These are phyloP conservation scores for Cercospora beticola DNA, from an alignment of 2,329 filamentous ascomycete genomes.

Conservation along the genomic window DNA sequence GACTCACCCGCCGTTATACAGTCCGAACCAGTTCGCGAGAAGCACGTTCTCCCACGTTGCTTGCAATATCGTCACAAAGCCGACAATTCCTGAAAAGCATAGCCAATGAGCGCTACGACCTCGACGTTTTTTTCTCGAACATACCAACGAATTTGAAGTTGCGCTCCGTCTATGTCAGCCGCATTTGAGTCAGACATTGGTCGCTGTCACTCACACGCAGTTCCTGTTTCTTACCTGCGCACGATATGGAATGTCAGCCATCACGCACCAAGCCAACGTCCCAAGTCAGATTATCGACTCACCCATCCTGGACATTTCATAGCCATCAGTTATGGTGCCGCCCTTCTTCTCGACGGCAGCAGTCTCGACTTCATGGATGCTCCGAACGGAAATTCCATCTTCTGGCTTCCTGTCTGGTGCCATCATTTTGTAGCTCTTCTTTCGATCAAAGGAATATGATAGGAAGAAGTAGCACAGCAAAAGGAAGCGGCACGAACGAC, in stretches of 20 bases:
- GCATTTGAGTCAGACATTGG: neutral
- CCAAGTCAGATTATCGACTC: neutral
- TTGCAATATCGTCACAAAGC: conserved; percentile 55
- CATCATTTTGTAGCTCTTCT: conserved; percentile 10
- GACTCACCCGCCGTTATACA: conserved; percentile 28
- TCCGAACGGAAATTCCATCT: conserved; percentile 31
- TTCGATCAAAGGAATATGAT: conserved; percentile 2
- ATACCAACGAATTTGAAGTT: conserved; percentile 22
- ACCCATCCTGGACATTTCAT: conserved; percentile 51
- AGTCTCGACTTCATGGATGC: conserved; percentile 25
- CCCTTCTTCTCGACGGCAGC: conserved; percentile 29
- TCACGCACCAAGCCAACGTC: neutral
- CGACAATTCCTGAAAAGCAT: conserved; percentile 46
- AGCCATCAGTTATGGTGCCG: conserved; percentile 40
- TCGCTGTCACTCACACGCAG: conserved; percentile 40
- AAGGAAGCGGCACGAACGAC: neutral
- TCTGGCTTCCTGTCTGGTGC: conserved; percentile 24
- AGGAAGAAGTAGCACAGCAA: neutral
- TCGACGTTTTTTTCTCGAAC: neutral
- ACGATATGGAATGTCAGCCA: neutral
- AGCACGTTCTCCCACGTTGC: conserved; percentile 56
- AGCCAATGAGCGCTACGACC: neutral
- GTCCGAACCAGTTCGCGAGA: conserved; percentile 36
- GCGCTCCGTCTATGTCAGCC: conserved; percentile 8
- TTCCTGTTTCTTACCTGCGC: conserved; percentile 48